These are phyloP conservation scores for Azolla pinnata DNA, from an alignment of 75 land plant species.

Conservation along the genomic window DNA sequence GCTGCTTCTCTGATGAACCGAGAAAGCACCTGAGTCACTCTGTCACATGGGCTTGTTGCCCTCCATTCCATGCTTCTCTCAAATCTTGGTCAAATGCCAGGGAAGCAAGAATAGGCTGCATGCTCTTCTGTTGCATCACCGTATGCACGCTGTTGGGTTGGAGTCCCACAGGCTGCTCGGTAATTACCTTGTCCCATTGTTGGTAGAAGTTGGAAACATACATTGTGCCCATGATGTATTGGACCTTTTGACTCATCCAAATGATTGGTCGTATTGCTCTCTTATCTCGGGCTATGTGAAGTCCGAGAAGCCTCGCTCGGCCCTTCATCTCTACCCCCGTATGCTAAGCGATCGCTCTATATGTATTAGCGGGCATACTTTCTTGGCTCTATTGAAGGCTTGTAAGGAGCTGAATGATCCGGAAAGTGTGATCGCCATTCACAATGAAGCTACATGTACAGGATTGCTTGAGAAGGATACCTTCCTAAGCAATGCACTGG, in stretches of 20 bases:
- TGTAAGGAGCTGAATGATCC: conserved; percentile 3
- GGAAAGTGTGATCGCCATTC: conserved; percentile 12
- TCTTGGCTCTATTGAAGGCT: conserved; percentile 17
- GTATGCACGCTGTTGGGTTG: neutral
- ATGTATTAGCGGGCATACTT: neutral
- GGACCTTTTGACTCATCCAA: neutral
- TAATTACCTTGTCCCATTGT: neutral
- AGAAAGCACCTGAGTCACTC: too few species aligned
- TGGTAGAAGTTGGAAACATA: neutral
- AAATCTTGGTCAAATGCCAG: too few species aligned
- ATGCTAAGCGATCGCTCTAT: conserved; percentile 1
- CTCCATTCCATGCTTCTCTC: too few species aligned
- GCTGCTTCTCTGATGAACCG: too few species aligned
- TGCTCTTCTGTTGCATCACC: neutral
- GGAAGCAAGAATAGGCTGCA: too few species aligned
- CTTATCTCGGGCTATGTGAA: conserved; percentile 7
- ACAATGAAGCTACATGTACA: conserved; percentile 12
- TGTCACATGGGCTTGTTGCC: too few species aligned
- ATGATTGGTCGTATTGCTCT: neutral
- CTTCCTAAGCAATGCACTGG: conserved; percentile 10
- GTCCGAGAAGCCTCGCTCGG: neutral
- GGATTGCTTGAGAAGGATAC: conserved; percentile 6
- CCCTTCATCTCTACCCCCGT: conserved; percentile 1
- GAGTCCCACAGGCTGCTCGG: neutral
- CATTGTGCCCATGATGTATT: neutral